A percentile compares a stretch with the other conserved stretches of the same genome.
phyloP scores from a whole-genome alignment of 1,284 basidiomycete genomes.

The Prillingera fragicola region DNA sequence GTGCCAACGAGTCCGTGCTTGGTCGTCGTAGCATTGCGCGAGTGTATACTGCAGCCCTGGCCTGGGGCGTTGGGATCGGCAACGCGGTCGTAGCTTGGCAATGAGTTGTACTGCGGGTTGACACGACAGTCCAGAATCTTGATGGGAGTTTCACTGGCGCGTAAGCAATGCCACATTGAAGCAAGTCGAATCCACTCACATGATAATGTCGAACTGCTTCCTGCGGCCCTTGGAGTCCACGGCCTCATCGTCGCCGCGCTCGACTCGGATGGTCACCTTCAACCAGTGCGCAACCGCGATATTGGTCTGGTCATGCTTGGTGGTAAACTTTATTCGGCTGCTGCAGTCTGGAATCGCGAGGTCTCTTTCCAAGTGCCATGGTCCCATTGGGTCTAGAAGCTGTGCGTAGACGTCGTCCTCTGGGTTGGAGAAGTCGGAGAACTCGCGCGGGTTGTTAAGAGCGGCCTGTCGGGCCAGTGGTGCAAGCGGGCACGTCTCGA shows the following conservation, averaged over 20 bases:
- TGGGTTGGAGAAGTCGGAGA: conserved; percentile 46
- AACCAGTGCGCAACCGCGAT: conserved; percentile 72
- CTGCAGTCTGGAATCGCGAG: conserved; percentile 50
- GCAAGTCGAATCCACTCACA: conserved; percentile 47
- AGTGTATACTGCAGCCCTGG: conserved; percentile 36
- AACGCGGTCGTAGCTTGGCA: conserved; percentile 54
- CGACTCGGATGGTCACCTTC: conserved; percentile 78
- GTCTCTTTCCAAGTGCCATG: conserved; percentile 54
- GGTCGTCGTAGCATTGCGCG: no score
- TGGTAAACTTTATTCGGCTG: conserved; percentile 65
- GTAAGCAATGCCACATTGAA: not conserved
- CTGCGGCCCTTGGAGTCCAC: conserved; percentile 65
- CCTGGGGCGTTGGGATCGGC: no score
- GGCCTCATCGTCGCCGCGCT: conserved; percentile 65
- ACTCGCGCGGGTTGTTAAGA: conserved; percentile 36
- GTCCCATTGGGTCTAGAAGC: conserved; percentile 53
- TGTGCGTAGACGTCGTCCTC: conserved; percentile 48
- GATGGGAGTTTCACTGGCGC: conserved; percentile 46
- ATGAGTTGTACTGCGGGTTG: conserved; percentile 66
- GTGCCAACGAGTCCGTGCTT: no score
- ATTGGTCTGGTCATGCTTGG: conserved; percentile 74
- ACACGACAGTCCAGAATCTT: conserved; percentile 60
- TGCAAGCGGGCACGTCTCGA: conserved; percentile 48
- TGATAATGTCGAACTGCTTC: conserved; percentile 82
- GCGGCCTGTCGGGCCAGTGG: conserved; percentile 42